phyloP scores from a whole-genome alignment of 106 monocot genomes.

The Dioscorea dumetorum region DNA sequence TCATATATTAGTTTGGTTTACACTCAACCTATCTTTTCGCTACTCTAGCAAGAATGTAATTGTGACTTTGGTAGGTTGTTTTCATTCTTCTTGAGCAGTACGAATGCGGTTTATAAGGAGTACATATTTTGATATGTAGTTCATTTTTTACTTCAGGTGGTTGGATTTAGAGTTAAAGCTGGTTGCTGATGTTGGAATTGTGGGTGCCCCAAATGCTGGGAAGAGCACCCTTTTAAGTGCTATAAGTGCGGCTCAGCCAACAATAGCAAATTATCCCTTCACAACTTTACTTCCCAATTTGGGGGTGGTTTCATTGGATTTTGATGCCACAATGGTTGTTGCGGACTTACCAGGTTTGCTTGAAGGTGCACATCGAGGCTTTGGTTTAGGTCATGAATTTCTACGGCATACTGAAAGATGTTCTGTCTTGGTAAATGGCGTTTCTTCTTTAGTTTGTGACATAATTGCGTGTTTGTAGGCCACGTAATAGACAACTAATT shows the following conservation, averaged over 20 bases:
- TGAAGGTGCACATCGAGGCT: constrained; percentile 95
- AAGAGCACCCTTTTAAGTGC: constrained; percentile 93
- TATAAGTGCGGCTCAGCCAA: constrained; percentile 89
- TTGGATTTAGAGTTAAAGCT: constrained; percentile 94
- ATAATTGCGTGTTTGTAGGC: no score
- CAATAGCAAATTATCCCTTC: constrained; percentile 95
- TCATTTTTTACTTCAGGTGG: constrained; percentile 48
- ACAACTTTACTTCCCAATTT: constrained; percentile 95
- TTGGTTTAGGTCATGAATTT: constrained; percentile 97
- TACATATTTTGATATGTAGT: no score
- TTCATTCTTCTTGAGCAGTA: no score
- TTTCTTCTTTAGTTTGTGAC: no score
- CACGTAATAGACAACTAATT: no score
- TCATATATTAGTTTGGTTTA: no score
- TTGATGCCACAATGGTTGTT: constrained; percentile 90
- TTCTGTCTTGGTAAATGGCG: constrained; percentile 65
- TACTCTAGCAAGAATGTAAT: no score
- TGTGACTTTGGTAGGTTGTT: no score
- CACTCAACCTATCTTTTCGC: no score
- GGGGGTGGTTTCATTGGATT: constrained; percentile 88
- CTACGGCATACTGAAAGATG: constrained; percentile 95
- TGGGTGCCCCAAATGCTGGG: constrained; percentile 97
- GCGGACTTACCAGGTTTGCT: constrained; percentile 98
- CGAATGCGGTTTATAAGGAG: no score
- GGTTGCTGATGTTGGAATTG: constrained; percentile 98